These are phyloP conservation scores for Trichoderma endophyticum DNA, from an alignment of 2,329 filamentous ascomycete genomes.

Conservation along the genomic window DNA sequence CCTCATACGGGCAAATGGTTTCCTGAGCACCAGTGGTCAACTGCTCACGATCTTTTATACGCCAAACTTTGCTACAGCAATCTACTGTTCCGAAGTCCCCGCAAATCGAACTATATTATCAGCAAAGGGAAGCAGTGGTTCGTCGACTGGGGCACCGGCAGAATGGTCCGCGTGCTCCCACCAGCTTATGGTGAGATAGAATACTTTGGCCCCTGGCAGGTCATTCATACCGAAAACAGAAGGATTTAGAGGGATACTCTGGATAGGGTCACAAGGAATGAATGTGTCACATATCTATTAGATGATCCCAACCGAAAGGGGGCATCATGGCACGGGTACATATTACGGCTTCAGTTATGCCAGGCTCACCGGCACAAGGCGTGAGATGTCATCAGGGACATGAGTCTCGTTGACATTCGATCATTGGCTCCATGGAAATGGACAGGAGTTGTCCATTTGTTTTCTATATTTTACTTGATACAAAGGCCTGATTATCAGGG, in stretches of 20 bases:
- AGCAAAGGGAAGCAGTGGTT: slow-evolving; percentile 56
- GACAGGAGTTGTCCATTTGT: not conserved
- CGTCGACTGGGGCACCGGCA: slow-evolving; percentile 57
- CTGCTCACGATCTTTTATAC: slow-evolving; percentile 56
- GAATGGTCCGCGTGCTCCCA: slow-evolving; percentile 51
- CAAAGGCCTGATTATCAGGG: not conserved
- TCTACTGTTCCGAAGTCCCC: slow-evolving; percentile 53
- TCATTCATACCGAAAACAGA: slow-evolving; percentile 48
- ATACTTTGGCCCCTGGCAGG: slow-evolving; percentile 48
- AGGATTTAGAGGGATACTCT: slow-evolving; percentile 34
- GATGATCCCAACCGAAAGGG: not conserved
- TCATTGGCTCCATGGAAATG: not conserved
- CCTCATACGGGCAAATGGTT: slow-evolving; percentile 54
- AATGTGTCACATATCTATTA: not conserved
- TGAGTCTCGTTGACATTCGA: not conserved
- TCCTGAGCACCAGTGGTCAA: slow-evolving; percentile 53
- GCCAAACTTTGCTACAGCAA: slow-evolving; percentile 60
- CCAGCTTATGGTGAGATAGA: slow-evolving; percentile 53
- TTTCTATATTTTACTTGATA: not conserved
- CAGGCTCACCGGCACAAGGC: not conserved
- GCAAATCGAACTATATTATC: slow-evolving; percentile 57
- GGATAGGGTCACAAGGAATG: not conserved
- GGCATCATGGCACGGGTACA: not conserved
- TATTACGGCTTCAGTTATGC: not conserved
- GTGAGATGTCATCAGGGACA: not conserved